A percentile compares a stretch with the other conserved stretches of the same genome.
Evolutionary conservation across 805 yeast genomes (phyloP).

Genomic region (Wickerhamomyces sydowiorum): DNA sequence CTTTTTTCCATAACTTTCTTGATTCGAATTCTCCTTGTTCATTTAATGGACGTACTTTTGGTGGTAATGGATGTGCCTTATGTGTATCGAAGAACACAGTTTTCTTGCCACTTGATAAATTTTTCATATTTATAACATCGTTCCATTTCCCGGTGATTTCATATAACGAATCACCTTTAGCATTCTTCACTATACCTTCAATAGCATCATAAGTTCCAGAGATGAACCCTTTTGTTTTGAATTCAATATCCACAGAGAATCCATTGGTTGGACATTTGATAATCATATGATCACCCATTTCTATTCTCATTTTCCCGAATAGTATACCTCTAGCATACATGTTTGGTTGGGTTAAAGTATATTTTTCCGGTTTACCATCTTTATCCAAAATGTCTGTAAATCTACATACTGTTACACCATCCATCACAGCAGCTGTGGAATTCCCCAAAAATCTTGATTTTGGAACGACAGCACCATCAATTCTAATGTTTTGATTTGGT

Average conservation of each 20-base stretch:
- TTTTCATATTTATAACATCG: conserved; percentile 67
- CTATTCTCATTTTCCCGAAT: conserved; percentile 85
- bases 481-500: conserved; percentile 75
- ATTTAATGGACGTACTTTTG: conserved; percentile 67
- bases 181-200: conserved; percentile 61
- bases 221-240: conserved; percentile 91
- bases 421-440: conserved; percentile 97
- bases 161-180: conserved; percentile 49
- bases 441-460: conserved; percentile 87
- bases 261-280: conserved; percentile 57
- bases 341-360: conserved; percentile 90
- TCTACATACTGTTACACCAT: conserved; percentile 72
- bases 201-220: conserved; percentile 90
- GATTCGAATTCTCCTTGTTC: conserved; percentile 85
- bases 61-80: conserved; percentile 47
- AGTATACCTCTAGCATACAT: conserved; percentile 91
- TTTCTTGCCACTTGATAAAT: conserved; percentile 42
- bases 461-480: conserved; percentile 87
- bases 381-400: conserved; percentile 52
- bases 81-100: conserved; percentile 54
- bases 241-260: conserved; percentile 76
- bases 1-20: conserved; percentile 76
- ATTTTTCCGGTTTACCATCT: conserved; percentile 54
- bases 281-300: conserved; percentile 88
- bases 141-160: conserved; percentile 92